These are phyloP conservation scores for Thraustotheca clavata DNA, from an alignment of 352 stramenopile species.

Conservation along the genomic window DNA sequence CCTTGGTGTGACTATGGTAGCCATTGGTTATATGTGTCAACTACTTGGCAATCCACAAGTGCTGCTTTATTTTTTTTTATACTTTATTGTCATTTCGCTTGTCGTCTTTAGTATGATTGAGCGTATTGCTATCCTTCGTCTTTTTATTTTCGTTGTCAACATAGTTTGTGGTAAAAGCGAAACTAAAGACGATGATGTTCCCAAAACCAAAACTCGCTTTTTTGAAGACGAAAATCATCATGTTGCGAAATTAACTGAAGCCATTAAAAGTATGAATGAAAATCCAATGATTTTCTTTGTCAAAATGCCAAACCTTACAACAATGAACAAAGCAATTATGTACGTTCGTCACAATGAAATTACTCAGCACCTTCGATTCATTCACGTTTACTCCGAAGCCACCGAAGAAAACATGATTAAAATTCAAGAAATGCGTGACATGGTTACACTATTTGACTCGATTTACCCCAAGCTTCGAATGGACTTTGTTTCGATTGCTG, in stretches of 20 bases:
- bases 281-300: slow-evolving; percentile 87
- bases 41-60: slow-evolving; percentile 60
- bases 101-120: slow-evolving; percentile 81
- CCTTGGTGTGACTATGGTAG: slow-evolving; percentile 57
- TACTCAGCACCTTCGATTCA: slow-evolving; percentile 83
- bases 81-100: slow-evolving; percentile 58
- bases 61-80: slow-evolving; percentile 76
- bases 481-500: slow-evolving; percentile 46
- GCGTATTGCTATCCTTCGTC: slow-evolving; percentile 61
- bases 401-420: slow-evolving; percentile 24
- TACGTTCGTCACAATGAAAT: slow-evolving; percentile 90
- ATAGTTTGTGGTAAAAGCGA: not conserved
- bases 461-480: slow-evolving; percentile 92
- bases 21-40: slow-evolving; percentile 56
- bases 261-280: slow-evolving; percentile 44
- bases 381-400: slow-evolving; percentile 64
- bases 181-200: not conserved
- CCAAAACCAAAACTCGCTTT: not conserved
- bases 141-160: slow-evolving; percentile 55
- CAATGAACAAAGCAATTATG: slow-evolving; percentile 91
- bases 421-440: slow-evolving; percentile 63
- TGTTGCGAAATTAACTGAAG: not conserved
- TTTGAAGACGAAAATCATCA: not conserved
- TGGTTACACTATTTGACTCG: slow-evolving; percentile 68
- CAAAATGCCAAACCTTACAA: slow-evolving; percentile 75